Base-by-base conservation (phyloP, 2,329 filamentous ascomycete genomes). In the Orbilia blumenaviensis region DNA sequence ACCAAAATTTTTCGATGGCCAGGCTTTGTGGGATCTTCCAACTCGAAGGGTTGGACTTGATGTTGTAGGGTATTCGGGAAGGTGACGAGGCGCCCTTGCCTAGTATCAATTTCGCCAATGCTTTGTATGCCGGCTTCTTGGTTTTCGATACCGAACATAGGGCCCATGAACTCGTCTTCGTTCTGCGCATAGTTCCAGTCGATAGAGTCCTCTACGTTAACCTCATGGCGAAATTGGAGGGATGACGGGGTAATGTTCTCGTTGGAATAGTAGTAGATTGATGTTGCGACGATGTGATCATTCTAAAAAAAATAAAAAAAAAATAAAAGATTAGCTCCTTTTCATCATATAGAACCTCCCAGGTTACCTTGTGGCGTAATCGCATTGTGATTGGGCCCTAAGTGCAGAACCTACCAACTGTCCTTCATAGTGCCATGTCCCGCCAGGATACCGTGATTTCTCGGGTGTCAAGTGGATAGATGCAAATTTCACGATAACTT, bases 401-500 rank as follows among this genome's bases (percentile, higher is more conserved):
- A 14, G 10, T 12, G 18, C 14, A 12, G 18, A 6, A 21, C 27
- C 12, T 74, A 77, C 78, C 6, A 85, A 78, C 76, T 83, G 83
- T 16, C 87, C 87, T 77, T 89, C 87, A 1, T 87, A 79, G 77
- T 89, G 87, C 85, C 87, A 89, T 0, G 82, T 82, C 0, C 87
- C 87, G 14, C 86, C 86, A 0, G 82, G 81, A 77, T 88, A 90
- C 0, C 80, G 79, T 0, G 89, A 87, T 1, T 87, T 85, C 16
- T 87, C 86, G 0, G 89, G 89, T 0, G 85, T 88, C 0, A 90
- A 83, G 44, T 89, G 84, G 60, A 90, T 86, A 36, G 85, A 86
- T 0, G 87, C 85, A 78, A 91, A 83, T 79, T 90, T 90, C 32
- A 90, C 85, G 58, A 91, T 88, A 36, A 91, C 81, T 78, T 91